These are phyloP conservation scores for Saposhnikovia divaricata DNA, from an alignment of 129 eudicot species.

Conservation along the genomic window DNA sequence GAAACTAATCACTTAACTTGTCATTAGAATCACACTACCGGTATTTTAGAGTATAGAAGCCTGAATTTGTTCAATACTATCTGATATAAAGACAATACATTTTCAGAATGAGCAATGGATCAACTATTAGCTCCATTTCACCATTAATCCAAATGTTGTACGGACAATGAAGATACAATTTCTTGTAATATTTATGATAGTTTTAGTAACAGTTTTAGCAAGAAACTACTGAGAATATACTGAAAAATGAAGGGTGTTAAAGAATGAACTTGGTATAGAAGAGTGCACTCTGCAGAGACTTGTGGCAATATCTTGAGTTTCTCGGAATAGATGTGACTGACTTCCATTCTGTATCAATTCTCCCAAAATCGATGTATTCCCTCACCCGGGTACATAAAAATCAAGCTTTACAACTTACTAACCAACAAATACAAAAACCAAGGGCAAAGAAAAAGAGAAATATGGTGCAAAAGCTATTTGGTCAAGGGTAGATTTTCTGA, in stretches of 20 bases:
- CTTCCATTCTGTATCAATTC: too few relatives aligned
- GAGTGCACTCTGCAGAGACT: background rate
- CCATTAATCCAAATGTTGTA: slow-evolving; percentile 99
- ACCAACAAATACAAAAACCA: too few relatives aligned
- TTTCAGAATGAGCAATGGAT: slow-evolving; percentile 78
- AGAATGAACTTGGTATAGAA: background rate
- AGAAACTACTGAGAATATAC: background rate
- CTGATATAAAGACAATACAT: slow-evolving; percentile 36
- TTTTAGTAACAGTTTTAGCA: background rate
- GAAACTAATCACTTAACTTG: background rate
- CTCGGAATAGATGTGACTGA: too few relatives aligned
- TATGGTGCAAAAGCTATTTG: too few relatives aligned
- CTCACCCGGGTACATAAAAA: too few relatives aligned
- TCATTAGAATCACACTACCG: background rate
- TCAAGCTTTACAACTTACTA: too few relatives aligned
- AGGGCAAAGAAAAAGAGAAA: too few relatives aligned
- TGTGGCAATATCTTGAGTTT: background rate
- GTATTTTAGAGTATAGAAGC: background rate
- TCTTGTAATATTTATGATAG: too few relatives aligned
- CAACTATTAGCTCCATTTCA: slow-evolving; percentile 94
- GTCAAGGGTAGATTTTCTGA: too few relatives aligned
- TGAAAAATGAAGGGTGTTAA: background rate
- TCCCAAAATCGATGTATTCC: too few relatives aligned
- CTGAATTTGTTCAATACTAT: background rate
- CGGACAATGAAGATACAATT: too few relatives aligned